phyloP scores from a whole-genome alignment of 2,329 filamentous ascomycete species.

The Thermothelomyces thermophilus region DNA sequence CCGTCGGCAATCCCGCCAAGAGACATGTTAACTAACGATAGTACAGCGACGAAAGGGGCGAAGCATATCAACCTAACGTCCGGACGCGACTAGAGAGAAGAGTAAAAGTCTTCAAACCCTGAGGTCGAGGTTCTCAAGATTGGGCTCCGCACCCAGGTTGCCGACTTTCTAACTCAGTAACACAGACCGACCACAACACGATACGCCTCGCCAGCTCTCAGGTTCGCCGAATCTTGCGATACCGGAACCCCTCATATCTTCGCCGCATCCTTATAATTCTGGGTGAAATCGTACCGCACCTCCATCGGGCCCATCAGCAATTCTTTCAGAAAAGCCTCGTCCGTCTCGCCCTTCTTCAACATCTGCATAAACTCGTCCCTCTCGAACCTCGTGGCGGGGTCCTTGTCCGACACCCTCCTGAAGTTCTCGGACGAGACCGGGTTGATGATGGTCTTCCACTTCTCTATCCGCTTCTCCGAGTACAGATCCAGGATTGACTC shows the following conservation, averaged over 20 bases:
- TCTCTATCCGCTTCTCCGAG: constrained; percentile 40
- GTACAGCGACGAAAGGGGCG: too few relatives aligned
- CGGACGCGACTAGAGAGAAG: too few relatives aligned
- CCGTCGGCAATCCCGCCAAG: too few relatives aligned
- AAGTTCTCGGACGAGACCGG: constrained; percentile 40
- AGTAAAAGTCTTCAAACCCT: too few relatives aligned
- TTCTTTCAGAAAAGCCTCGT: constrained; percentile 29
- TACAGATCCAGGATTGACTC: constrained; percentile 41
- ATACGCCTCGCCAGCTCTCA: too few relatives aligned
- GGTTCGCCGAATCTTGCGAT: too few relatives aligned
- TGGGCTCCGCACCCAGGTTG: too few relatives aligned
- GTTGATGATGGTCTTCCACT: constrained; percentile 40
- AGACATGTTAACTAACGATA: too few relatives aligned
- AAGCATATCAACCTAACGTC: too few relatives aligned
- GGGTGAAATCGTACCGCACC: constrained; percentile 40
- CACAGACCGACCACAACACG: too few relatives aligned
- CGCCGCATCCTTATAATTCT: constrained; percentile 33
- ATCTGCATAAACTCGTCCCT: constrained; percentile 36
- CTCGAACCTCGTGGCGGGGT: constrained; percentile 34
- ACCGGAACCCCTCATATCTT: not conserved
- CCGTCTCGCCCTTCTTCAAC: constrained; percentile 32
- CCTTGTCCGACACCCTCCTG: constrained; percentile 35
- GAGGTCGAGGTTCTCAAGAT: too few relatives aligned
- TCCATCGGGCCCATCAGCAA: constrained; percentile 32
- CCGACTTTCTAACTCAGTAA: too few relatives aligned